Evolutionary conservation across 2,329 filamentous ascomycete species (phyloP), one percentile per base, ranked within the genome.

Genomic region (Trichoderma oligosporum): DNA sequence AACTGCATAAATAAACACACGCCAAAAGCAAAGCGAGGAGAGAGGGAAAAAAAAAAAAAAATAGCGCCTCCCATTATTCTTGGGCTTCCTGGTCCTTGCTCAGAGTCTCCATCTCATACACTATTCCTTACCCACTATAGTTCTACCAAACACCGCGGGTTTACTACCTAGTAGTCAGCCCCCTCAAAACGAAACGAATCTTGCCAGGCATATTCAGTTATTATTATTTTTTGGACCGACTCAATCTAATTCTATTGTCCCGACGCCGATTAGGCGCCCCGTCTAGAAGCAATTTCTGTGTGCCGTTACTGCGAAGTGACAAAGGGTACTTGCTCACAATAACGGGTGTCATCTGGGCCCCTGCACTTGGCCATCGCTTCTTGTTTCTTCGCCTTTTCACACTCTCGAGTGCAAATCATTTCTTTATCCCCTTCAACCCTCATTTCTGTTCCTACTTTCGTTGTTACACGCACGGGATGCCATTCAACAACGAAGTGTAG

Each of bases 401-500:
- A 41, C 35, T 7, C 31, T 52, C 48, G 35, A 38, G 18, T 14
- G 36, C 45, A 16, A 56, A 49, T 38, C 18, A n/a, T 14, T 12
- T 44, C 35, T 49, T 22, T n/a, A 8, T 16, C 45, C 16, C 33
- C 44, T 54, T 44, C 14, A 35, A 36, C 51, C 51, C 22, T 53
- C 20, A 8, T 20, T 20, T 44, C 38, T 29, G 16, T 41, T 31
- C 51, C 24, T 31, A 18, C 41, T 41, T 27, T 38, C 27, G 33
- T 58, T 54, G 56, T 54, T 45, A 27, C 49, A 45, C 29, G 56
- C 56, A 46, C 56, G 39, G 47, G 56, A 58, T 58, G 56, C 56
- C 16, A 41, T 58, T 58, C 56, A 22, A 58, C 48, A 46, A 29
- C 33, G 48, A 31, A 29, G 47, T 27, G 56, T 58, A 46, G 39